Evolutionary conservation across 768 basidiomycete genomes (phyloP).

Genomic region (Mycena leptocephala): DNA sequence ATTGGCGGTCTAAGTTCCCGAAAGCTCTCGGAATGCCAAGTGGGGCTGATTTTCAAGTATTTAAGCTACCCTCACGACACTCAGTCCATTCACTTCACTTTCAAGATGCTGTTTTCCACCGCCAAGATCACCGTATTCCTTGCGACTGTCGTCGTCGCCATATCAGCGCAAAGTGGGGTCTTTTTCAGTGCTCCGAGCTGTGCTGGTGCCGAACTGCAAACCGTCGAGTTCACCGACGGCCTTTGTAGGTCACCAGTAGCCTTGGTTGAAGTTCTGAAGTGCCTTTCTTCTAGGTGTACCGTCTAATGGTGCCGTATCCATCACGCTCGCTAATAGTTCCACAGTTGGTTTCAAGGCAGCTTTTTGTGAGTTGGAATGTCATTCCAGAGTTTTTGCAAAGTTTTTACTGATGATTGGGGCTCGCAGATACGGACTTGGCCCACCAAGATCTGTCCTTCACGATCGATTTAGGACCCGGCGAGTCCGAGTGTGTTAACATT

Average conservation of each 20-base stretch:
- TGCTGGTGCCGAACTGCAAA: not conserved
- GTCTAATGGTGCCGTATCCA: not conserved
- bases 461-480: not conserved
- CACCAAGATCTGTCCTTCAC: not conserved
- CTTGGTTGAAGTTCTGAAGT: not conserved
- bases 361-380: conserved; percentile 6
- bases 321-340: not conserved
- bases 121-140: not conserved
- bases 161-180: not conserved
- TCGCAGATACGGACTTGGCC: not conserved
- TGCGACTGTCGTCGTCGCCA: not conserved
- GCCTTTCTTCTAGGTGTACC: no score
- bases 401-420: not conserved
- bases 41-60: not conserved
- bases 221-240: not conserved
- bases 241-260: conserved; percentile 9
- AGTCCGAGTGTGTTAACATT: not conserved
- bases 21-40: no score
- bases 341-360: not conserved
- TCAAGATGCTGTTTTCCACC: not conserved
- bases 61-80: not conserved
- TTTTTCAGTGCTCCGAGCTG: conserved; percentile 5
- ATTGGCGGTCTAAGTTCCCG: no score
- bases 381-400: conserved; percentile 1
- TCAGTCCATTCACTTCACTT: not conserved